phyloP scores from a whole-genome alignment of 345 rosid species.

The Eucalyptus camaldulensis region DNA sequence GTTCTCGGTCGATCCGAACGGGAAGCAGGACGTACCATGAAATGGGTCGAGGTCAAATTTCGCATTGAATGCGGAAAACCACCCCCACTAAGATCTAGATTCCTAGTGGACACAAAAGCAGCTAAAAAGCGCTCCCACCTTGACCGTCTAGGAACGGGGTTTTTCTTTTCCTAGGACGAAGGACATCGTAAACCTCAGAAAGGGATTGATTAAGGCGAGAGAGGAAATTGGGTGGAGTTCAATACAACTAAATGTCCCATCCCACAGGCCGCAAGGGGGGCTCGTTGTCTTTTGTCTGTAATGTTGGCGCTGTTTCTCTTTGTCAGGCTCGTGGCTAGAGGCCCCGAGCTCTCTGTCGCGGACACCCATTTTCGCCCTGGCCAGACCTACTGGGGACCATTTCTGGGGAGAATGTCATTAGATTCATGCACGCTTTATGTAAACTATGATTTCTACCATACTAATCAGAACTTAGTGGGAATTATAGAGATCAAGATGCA shows the following conservation, averaged over 20 bases:
- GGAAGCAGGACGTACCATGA: background rate
- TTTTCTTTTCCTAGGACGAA: too few relatives aligned
- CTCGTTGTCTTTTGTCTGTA: background rate
- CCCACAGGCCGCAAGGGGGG: background rate
- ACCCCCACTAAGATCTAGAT: background rate
- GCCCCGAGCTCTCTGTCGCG: background rate
- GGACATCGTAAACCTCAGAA: background rate
- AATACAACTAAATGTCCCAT: too few relatives aligned
- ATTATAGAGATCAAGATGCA: background rate
- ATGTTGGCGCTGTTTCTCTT: background rate
- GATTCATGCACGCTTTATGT: background rate
- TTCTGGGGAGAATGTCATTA: background rate
- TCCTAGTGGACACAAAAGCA: background rate
- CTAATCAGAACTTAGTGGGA: background rate
- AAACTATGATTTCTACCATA: background rate
- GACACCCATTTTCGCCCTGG: background rate
- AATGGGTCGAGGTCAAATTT: background rate
- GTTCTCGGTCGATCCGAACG: background rate
- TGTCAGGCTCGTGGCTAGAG: background rate
- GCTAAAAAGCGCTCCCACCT: background rate
- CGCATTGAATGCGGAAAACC: background rate
- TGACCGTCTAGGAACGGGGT: slow-evolving; percentile 15
- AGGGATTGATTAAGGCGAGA: background rate
- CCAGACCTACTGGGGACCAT: background rate
- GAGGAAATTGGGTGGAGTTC: too few relatives aligned